phyloP scores from a whole-genome alignment of 2,329 filamentous ascomycete genomes.

The Fusarium nisikadoi region DNA sequence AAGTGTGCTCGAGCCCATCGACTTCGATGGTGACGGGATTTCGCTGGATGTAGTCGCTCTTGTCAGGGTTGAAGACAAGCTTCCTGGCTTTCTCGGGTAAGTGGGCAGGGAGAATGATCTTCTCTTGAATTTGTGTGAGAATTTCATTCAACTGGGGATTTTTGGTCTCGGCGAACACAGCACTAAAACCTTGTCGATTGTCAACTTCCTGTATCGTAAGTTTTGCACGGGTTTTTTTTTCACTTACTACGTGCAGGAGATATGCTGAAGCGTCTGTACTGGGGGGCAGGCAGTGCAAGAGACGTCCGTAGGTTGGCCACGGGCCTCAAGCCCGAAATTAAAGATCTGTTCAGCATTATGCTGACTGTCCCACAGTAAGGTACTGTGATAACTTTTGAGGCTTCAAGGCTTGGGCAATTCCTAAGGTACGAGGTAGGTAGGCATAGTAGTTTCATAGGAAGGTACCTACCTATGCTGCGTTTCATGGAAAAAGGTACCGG shows the following conservation, averaged over 20 bases:
- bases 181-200: conserved; percentile 45
- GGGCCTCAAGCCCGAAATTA: conserved; percentile 44
- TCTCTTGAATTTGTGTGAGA: conserved; percentile 64
- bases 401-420: not conserved
- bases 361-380: not conserved
- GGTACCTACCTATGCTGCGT: not conserved
- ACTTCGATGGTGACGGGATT: conserved; percentile 70
- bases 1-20: conserved; percentile 65
- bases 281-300: conserved; percentile 3
- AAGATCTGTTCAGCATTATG: conserved; percentile 37
- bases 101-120: conserved; percentile 70
- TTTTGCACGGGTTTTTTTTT: not conserved
- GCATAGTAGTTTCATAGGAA: not conserved
- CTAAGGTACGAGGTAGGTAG: not conserved
- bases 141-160: conserved; percentile 63
- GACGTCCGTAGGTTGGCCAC: conserved; percentile 29
- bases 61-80: conserved; percentile 61
- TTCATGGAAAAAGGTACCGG: conserved; percentile 39
- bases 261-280: conserved; percentile 45
- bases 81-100: conserved; percentile 64
- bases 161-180: conserved; percentile 62
- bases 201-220: conserved; percentile 11
- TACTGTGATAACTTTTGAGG: conserved; percentile 9
- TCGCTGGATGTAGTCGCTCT: conserved; percentile 59
- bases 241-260: conserved; percentile 46